Base-by-base conservation (phyloP, 129 eudicot species). In the Chrysanthemum lavandulifolium region DNA sequence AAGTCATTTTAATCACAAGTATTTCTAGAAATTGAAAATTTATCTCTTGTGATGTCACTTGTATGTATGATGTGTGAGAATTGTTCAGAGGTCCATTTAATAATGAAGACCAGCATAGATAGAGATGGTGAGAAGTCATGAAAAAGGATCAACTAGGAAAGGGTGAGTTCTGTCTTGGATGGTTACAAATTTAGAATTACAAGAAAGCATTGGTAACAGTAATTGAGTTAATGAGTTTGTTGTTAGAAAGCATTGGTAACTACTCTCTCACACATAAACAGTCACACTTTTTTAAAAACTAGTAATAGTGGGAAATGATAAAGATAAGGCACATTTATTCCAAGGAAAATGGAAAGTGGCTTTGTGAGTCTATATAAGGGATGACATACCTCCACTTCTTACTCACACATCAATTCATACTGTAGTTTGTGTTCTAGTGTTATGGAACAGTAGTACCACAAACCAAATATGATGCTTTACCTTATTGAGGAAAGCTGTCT, bases 191-290 rank as follows among this genome's bases (percentile, higher is more conserved):
- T 83, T 83, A 83, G 76, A 76, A 66, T 76, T 79, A 79, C 87
- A 71, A 83, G 87, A 76, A 56, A 61, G 69, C 87, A 25, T 83
- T 71, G 87, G 70, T 79, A 70, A 65, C 63, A 56, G 81, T 25
- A 71, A 72, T 18, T 15, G 69, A 54, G 8, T 36, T 65, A 75
- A 65, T 75, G 73, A 66, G 67, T 75, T 68, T 63, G 53, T 23
- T 63, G 69, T 65, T 65, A 9, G 69, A 25, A 33, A n/a, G 43
- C 69, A 33, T 40, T n/a, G 36, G 68, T 15, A 23, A 53, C 47
- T 40, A 40, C 47, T 40, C 9, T 40, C 2, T 40, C 47, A 40
- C 47, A 70, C 81, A 78, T 79, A 79, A 77, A 79, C 72, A 70
- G 58, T 15, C 19, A 18, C 48, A 47, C 43, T 12, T 18, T 65